Conservation (phyloP, 495 filamentous ascomycete genomes). For the Neurospora sp. region DNA sequence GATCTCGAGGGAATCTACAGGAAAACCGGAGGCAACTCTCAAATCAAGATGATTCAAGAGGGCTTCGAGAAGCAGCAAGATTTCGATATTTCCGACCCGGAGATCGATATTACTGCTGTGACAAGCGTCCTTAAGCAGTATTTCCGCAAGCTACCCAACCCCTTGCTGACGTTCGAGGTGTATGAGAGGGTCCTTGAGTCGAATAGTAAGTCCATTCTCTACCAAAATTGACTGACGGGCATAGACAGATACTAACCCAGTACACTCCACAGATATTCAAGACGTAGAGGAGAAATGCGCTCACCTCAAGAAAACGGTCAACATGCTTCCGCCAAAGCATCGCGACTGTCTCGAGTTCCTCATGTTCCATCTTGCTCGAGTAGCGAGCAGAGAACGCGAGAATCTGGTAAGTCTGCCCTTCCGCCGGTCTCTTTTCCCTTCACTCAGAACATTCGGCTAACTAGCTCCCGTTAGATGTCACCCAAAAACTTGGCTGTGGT, state of each 20-base stretch:
- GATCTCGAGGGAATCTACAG: constrained; percentile 97
- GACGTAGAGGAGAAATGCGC: constrained; percentile 51
- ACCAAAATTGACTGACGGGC: not conserved
- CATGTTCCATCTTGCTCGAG: constrained; percentile 85
- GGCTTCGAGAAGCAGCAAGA: constrained; percentile 79
- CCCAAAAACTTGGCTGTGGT: constrained; percentile 93
- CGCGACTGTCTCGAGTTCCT: constrained; percentile 86
- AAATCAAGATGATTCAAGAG: constrained; percentile 77
- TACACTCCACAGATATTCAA: constrained; percentile 29
- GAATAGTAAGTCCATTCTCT: constrained; percentile 33
- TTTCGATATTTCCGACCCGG: constrained; percentile 86
- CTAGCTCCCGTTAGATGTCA: constrained; percentile 56
- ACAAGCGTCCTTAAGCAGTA: constrained; percentile 96
- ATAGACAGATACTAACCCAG: not conserved
- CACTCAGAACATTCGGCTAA: constrained; percentile 8
- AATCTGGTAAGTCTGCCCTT: constrained; percentile 49
- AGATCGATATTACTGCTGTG: constrained; percentile 92
- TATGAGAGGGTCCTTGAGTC: constrained; percentile 86
- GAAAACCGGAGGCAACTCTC: constrained; percentile 84
- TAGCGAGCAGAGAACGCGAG: constrained; percentile 69
- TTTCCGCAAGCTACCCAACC: constrained; percentile 86
- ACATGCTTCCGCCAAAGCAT: constrained; percentile 70
- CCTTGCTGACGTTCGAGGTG: constrained; percentile 83
- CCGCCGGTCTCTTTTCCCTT: not conserved
- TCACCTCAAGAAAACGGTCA: constrained; percentile 58